Evolutionary conservation across 257 asterid genomes (phyloP).

Genomic region (Gentiana straminea): DNA sequence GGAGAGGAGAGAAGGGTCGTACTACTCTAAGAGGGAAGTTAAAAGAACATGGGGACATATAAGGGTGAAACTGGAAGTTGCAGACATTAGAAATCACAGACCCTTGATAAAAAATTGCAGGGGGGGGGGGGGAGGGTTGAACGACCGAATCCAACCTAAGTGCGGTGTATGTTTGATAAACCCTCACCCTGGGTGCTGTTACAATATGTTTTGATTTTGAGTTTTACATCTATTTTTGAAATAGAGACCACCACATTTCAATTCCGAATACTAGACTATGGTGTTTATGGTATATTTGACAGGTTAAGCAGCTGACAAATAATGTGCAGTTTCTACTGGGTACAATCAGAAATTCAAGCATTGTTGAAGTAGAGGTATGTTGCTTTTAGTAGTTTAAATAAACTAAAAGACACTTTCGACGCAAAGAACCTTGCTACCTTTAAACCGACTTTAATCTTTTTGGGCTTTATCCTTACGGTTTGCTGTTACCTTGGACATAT

Average conservation of each 20-base stretch:
- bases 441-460: not conserved
- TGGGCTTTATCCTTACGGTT: not conserved
- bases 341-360: constrained; percentile 40
- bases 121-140: no score
- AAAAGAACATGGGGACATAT: no score
- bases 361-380: constrained; percentile 69
- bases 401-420: not conserved
- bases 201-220: not conserved
- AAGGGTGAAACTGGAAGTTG: no score
- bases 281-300: constrained; percentile 6
- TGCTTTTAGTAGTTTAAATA: not conserved
- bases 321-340: constrained; percentile 48
- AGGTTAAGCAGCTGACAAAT: constrained; percentile 55
- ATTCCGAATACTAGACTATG: not conserved
- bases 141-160: no score
- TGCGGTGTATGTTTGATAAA: no score
- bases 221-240: not conserved
- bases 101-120: no score
- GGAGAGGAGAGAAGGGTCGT: no score
- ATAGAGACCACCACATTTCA: not conserved
- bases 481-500: not conserved
- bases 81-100: no score
- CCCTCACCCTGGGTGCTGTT: no score
- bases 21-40: no score
- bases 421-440: not conserved